Evolutionary conservation across 2,329 filamentous ascomycete genomes (phyloP).

Genomic region (Rhinocladiella similis): DNA sequence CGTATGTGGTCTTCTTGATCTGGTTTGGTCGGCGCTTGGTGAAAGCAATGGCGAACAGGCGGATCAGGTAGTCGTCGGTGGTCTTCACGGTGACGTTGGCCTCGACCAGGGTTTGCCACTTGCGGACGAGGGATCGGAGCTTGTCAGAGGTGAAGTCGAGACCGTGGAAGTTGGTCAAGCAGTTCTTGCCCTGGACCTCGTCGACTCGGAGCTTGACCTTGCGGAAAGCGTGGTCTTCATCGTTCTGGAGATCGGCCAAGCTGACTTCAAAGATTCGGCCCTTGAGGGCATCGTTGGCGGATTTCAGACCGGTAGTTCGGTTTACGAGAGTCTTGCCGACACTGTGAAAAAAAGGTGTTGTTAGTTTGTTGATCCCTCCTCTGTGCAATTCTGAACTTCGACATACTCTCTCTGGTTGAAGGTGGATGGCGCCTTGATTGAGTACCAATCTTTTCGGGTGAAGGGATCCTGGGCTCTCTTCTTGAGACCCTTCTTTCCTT

Average conservation of each 20-base stretch:
- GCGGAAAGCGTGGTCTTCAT: conserved; percentile 99
- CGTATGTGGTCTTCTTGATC: conserved; percentile 99
- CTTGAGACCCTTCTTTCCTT: conserved; percentile 99
- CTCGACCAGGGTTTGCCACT: conserved; percentile 99
- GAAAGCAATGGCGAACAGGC: conserved; percentile 98
- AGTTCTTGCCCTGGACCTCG: conserved; percentile 99
- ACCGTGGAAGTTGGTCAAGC: conserved; percentile 99
- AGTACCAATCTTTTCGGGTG: conserved; percentile 98
- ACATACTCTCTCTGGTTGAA: conserved; percentile 96
- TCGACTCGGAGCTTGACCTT: conserved; percentile 99
- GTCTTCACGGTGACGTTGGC: conserved; percentile 99
- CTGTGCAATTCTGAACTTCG: conserved; percentile 24
- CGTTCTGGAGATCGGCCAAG: conserved; percentile 97
- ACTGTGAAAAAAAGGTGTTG: conserved; percentile 58
- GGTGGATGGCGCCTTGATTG: conserved; percentile 95
- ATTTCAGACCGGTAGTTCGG: conserved; percentile 99
- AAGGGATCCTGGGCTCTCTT: conserved; percentile 98
- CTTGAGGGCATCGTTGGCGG: conserved; percentile 98
- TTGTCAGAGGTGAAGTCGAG: conserved; percentile 99
- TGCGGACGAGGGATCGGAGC: conserved; percentile 97
- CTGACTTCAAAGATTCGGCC: conserved; percentile 99
- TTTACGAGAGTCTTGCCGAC: conserved; percentile 99
- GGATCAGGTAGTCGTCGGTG: conserved; percentile 98
- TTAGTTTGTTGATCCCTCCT: conserved; percentile 24
- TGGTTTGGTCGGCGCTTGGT: conserved; percentile 99